These are phyloP conservation scores for Yamadazyma buinensis DNA, from an alignment of 1,139 yeast species.

Conservation along the genomic window DNA sequence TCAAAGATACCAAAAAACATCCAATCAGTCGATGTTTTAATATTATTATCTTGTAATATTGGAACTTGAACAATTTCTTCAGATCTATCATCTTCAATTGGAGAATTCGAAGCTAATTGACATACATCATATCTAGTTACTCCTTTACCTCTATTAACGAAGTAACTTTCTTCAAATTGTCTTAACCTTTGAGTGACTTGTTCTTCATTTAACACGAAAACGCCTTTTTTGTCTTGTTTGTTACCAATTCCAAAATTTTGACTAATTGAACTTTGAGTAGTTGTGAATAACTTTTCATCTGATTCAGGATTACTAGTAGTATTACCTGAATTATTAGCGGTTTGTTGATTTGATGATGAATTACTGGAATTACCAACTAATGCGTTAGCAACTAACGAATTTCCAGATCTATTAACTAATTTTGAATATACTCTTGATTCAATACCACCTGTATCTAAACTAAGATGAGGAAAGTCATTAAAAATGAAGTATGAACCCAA, in stretches of 20 bases:
- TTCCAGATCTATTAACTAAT: slow-evolving; percentile 4
- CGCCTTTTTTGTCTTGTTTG: slow-evolving; percentile 44
- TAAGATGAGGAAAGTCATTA: slow-evolving; percentile 40
- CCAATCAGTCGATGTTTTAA: slow-evolving; percentile 70
- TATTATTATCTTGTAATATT: slow-evolving; percentile 49
- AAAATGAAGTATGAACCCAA: slow-evolving; percentile 44
- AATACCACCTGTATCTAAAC: slow-evolving; percentile 30
- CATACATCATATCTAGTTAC: slow-evolving; percentile 86
- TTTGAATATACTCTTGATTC: slow-evolving; percentile 10
- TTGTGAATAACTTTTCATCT: slow-evolving; percentile 34
- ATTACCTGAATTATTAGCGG: not conserved
- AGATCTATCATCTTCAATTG: slow-evolving; percentile 91
- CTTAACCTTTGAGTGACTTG: slow-evolving; percentile 72
- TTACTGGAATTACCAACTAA: not conserved
- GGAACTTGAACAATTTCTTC: slow-evolving; percentile 87
- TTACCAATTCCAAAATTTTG: slow-evolving; percentile 38
- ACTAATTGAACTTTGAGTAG: slow-evolving; percentile 42
- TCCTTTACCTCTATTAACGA: slow-evolving; percentile 84
- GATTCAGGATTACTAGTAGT: not conserved
- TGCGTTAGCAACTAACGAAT: no score
- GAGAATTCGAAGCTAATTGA: slow-evolving; percentile 87
- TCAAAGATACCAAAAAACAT: slow-evolving; percentile 95
- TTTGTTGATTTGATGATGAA: not conserved
- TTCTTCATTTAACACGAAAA: slow-evolving; percentile 57
- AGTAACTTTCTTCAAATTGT: slow-evolving; percentile 74